Evolutionary conservation across 1,284 basidiomycete genomes (phyloP).

Genomic region (Ganoderma resinaceum): DNA sequence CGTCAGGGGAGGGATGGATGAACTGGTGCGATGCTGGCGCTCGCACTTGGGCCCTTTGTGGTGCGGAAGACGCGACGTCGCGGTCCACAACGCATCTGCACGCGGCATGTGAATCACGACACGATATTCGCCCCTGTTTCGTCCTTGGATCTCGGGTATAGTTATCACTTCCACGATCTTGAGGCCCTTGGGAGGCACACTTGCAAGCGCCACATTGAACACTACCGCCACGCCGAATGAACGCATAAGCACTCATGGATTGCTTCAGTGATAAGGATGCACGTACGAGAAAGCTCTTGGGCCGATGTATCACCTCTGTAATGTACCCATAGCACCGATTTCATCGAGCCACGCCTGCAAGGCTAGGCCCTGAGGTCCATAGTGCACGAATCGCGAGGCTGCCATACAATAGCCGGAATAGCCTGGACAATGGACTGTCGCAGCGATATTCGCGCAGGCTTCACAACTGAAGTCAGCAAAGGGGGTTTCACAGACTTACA

Average conservation of each 20-base stretch:
- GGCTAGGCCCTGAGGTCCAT: no score
- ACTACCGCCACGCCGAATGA: background rate
- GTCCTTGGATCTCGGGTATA: background rate
- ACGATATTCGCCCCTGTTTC: background rate
- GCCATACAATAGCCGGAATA: no score
- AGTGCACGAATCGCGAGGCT: no score
- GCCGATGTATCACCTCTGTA: no score
- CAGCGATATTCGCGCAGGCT: no score
- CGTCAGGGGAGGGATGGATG: background rate
- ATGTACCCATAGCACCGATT: no score
- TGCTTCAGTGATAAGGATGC: background rate
- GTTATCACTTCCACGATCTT: background rate
- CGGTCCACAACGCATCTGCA: background rate
- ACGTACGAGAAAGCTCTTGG: no score
- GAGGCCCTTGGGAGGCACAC: background rate
- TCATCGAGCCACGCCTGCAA: no score
- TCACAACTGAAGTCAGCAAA: background rate
- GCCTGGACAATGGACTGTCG: no score
- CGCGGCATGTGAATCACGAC: background rate
- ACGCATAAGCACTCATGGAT: background rate
- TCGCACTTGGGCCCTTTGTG: background rate
- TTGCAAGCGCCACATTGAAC: background rate
- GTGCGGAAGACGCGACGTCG: background rate
- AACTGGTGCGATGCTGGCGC: background rate
- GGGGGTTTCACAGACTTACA: background rate